Base-by-base conservation (phyloP, 345 rosid species). In the Viola odorata region DNA sequence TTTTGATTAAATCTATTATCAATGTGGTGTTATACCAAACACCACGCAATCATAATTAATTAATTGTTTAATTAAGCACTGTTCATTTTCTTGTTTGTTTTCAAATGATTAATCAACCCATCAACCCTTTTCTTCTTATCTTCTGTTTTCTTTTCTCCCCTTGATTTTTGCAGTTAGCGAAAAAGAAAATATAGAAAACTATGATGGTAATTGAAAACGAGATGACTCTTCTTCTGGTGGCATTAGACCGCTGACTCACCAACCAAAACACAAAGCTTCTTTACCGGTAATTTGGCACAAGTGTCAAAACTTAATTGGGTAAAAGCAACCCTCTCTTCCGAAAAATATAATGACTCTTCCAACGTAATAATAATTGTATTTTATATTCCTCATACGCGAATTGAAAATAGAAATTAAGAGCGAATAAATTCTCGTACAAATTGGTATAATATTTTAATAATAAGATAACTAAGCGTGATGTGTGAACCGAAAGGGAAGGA, bases 211-310 rank as follows among this genome's bases (percentile, higher is more conserved):
- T 44, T 44, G 12, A 7, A 23, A 61, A 12, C 37, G 45, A 53
- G 41, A 54, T 32, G 66, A 41, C 45, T 40, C 6, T 11, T 44
- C 47, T 44, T 5, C 38, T 48, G 58, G 32, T 39, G 42, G 23
- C 48, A 42, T 63, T 7, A n/a, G 68, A 65, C 53, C 57, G 60
- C 61, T 68, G 71, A 63, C 76, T 64, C 52, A 47, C 73, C 72
- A 74, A 55, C 65, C 62, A 45, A 9, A 17, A 60, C 37, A 17
- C 41, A 37, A 6, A 36, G 58, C 9, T 12, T 7, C 1, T 23
- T 59, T 50, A 41, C 53, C 57, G 4, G 45, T 13, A 4, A 45
- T 13, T 39, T 37, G 7, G 4, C 14, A 56, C 55, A 59, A 16
- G 16, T 50, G 72, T 48, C 67, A 50, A 1, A 8, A 11, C 49